Evolutionary conservation across 1,139 yeast genomes (phyloP).

Genomic region (Scheffersomyces parashehatae): DNA sequence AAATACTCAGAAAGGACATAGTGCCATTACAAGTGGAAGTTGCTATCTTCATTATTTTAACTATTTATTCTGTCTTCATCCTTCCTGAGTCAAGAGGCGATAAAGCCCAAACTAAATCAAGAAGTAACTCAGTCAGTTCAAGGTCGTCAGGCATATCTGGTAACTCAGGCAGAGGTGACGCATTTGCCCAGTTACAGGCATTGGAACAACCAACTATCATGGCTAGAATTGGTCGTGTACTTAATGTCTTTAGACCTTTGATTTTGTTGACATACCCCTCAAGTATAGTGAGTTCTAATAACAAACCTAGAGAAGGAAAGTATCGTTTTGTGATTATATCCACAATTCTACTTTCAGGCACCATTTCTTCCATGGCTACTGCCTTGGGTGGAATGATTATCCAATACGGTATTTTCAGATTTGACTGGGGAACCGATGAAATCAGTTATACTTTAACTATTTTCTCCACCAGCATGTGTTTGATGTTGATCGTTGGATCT

Average conservation of each 20-base stretch:
- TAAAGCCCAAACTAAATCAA: conserved; percentile 1
- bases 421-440: not conserved
- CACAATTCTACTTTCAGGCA: not conserved
- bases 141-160: not conserved
- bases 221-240: not conserved
- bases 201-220: not conserved
- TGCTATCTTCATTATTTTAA: not conserved
- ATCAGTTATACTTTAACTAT: conserved; percentile 1
- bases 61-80: not conserved
- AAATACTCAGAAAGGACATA: not conserved
- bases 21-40: not conserved
- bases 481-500: conserved; percentile 2
- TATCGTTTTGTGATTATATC: not conserved
- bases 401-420: conserved; percentile 2
- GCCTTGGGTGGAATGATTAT: not conserved
- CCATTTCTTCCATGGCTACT: not conserved
- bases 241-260: conserved; percentile 1
- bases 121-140: not conserved
- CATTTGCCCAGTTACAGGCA: not conserved
- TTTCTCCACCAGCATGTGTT: not conserved
- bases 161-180: not conserved
- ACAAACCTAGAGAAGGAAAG: not conserved
- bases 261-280: conserved; percentile 2
- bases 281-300: not conserved
- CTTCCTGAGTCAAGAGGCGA: conserved; percentile 2